A percentile compares a stretch with the other conserved stretches of the same genome.
Evolutionary conservation across 164 flowering plant species (phyloP).

Genomic region (Umbilicus rupestris): DNA sequence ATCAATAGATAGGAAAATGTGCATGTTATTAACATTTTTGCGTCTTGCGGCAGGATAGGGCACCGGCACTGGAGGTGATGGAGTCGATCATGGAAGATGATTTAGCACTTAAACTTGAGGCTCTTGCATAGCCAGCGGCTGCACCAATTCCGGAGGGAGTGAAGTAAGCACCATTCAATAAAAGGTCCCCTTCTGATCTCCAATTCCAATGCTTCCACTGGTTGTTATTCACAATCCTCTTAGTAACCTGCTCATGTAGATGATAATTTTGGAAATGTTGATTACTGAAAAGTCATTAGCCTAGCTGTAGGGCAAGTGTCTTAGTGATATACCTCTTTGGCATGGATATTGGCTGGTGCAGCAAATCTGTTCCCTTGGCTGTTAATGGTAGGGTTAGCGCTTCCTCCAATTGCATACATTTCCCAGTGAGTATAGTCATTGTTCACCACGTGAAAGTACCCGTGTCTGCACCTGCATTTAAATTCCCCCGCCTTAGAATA

Average conservation of each 20-base stretch:
- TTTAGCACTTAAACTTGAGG: constrained; percentile 9
- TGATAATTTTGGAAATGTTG: background rate
- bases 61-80: constrained; percentile 10
- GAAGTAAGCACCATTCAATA: constrained; percentile 11
- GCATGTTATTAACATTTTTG: constrained; percentile 1
- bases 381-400: constrained; percentile 64
- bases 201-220: constrained; percentile 7
- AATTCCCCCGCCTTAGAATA: background rate
- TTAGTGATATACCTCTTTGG: constrained; percentile 41
- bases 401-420: constrained; percentile 74
- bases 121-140: constrained; percentile 4
- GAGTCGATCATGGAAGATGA: constrained; percentile 8
- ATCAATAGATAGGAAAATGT: background rate
- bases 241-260: constrained; percentile 1
- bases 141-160: constrained; percentile 9
- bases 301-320: background rate
- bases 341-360: constrained; percentile 46
- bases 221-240: background rate
- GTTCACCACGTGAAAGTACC: constrained; percentile 70
- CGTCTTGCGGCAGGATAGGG: constrained; percentile 7
- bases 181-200: constrained; percentile 11
- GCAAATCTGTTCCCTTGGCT: constrained; percentile 64
- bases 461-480: constrained; percentile 56
- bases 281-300: background rate
- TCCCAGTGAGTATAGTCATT: constrained; percentile 72